Percentiles rank a stretch among this genome's conserved stretches.
Conservation (phyloP, 2,329 filamentous ascomycete species). For the Camptophora hylomeconis region DNA sequence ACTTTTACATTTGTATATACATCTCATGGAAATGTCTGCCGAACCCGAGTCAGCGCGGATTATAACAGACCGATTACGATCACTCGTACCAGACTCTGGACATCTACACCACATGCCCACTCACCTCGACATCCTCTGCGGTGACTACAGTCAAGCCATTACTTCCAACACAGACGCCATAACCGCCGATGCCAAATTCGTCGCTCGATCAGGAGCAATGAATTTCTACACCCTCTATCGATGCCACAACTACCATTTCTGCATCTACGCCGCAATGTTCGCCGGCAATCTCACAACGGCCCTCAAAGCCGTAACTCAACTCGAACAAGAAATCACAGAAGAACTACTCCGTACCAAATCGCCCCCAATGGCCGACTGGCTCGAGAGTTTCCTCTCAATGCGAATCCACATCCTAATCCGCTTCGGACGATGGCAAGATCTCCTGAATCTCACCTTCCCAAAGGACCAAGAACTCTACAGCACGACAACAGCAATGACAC, state of each 20-base stretch:
- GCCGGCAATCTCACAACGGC: constrained; percentile 51
- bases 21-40: constrained; percentile 64
- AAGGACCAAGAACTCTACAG: constrained; percentile 50
- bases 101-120: constrained; percentile 67
- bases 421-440: constrained; percentile 59
- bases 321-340: constrained; percentile 52
- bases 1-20: constrained; percentile 62
- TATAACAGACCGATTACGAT: constrained; percentile 48
- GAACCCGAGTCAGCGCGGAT: constrained; percentile 50
- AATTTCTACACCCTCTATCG: constrained; percentile 72
- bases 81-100: constrained; percentile 54
- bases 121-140: constrained; percentile 61
- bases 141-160: constrained; percentile 56
- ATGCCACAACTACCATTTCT: constrained; percentile 61
- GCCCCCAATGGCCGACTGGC: constrained; percentile 67
- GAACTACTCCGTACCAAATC: constrained; percentile 49
- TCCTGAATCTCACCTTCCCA: constrained; percentile 45
- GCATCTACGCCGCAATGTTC: constrained; percentile 68
- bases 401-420: constrained; percentile 57
- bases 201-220: constrained; percentile 43
- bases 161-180: constrained; percentile 55
- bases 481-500: constrained; percentile 52
- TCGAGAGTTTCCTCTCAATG: constrained; percentile 58
- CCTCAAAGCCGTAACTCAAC: constrained; percentile 43
- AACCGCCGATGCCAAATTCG: constrained; percentile 53